phyloP scores from a whole-genome alignment of 345 rosid genomes.

The Anacardium occidentale region DNA sequence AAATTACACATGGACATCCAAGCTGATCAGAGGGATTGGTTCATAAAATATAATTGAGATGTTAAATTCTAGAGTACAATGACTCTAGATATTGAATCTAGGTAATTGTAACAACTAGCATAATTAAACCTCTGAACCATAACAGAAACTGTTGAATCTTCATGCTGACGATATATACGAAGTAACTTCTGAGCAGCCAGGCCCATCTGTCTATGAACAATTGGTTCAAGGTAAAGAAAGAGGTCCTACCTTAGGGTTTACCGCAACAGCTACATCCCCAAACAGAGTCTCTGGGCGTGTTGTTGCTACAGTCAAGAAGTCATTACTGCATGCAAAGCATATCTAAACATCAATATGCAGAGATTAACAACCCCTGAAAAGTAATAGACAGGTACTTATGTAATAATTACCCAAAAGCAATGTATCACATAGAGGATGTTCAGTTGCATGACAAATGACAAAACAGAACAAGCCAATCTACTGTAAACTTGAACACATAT shows the following conservation, averaged over 20 bases:
- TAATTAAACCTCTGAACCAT: background rate
- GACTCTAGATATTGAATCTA: background rate
- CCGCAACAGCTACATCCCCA: conserved; percentile 95
- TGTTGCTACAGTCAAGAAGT: conserved; percentile 85
- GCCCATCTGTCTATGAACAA: conserved; percentile 7
- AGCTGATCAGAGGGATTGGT: no score
- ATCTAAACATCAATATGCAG: conserved; percentile 24
- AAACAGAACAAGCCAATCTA: background rate
- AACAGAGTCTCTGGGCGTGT: conserved; percentile 97
- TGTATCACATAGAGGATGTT: background rate
- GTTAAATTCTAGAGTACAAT: background rate
- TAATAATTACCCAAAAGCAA: background rate
- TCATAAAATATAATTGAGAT: background rate
- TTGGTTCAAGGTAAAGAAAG: background rate
- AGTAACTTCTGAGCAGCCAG: background rate
- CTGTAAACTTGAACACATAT: background rate
- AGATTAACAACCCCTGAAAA: background rate
- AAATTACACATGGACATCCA: no score
- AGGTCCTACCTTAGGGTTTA: conserved; percentile 73
- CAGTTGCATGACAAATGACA: background rate
- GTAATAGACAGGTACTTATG: background rate
- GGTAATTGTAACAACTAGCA: background rate
- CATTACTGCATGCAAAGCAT: conserved; percentile 52
- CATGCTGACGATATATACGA: background rate
- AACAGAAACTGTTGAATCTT: background rate